Conservation (phyloP, 1,139 yeast species). For the Pichia sp. region DNA sequence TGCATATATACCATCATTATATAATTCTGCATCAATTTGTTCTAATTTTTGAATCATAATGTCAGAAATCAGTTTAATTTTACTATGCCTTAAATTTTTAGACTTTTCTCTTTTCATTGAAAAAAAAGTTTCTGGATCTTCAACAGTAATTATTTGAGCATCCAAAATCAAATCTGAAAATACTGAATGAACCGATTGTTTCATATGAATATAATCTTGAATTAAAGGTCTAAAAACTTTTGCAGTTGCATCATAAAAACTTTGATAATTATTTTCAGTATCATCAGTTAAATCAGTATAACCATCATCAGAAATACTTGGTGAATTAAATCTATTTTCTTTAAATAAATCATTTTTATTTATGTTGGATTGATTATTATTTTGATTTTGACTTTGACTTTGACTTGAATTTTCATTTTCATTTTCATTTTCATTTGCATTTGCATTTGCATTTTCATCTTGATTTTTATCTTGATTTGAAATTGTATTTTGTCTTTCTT, state of each 20-base stretch:
- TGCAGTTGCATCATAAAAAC: slow-evolving; percentile 29
- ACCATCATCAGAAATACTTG: background rate
- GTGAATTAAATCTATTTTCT: background rate
- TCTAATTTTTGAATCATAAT: slow-evolving; percentile 9
- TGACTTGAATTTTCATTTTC: background rate
- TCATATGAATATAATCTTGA: slow-evolving; percentile 66
- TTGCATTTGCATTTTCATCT: background rate
- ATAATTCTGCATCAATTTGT: slow-evolving; percentile 33
- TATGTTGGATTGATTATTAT: too few species aligned
- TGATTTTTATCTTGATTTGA: slow-evolving; percentile 2
- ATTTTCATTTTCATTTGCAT: background rate
- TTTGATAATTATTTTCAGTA: slow-evolving; percentile 18
- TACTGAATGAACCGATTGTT: slow-evolving; percentile 66
- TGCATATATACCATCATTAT: slow-evolving; percentile 41
- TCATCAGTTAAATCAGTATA: slow-evolving; percentile 12
- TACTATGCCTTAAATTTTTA: background rate
- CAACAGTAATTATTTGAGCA: slow-evolving; percentile 63
- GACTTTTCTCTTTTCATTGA: slow-evolving; percentile 43
- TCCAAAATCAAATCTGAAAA: slow-evolving; percentile 58
- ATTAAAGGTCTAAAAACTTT: slow-evolving; percentile 49
- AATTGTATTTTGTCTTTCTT: slow-evolving; percentile 18
- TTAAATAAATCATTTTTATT: background rate
- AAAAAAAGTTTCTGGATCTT: slow-evolving; percentile 67
- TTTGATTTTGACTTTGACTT: too few species aligned
- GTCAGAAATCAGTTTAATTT: slow-evolving; percentile 5